Percentiles rank a stretch among this genome's conserved stretches.
These are phyloP conservation scores for Fraxinus albicans DNA, from an alignment of 305 asterid species.

Conservation along the genomic window DNA sequence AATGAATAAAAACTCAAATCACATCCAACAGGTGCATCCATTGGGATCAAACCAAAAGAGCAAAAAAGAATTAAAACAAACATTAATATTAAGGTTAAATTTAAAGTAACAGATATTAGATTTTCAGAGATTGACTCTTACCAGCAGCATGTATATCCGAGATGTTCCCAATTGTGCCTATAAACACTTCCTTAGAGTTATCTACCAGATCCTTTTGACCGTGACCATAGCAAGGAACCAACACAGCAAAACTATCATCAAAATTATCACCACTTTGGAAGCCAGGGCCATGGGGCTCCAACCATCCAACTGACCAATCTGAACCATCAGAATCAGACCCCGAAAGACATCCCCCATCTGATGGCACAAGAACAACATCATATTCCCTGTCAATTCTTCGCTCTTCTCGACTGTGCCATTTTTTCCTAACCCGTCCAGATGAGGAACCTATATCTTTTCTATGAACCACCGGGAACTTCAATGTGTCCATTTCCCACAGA, in stretches of 20 bases:
- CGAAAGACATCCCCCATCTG: constrained; percentile 54
- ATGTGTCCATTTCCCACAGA: constrained; percentile 38
- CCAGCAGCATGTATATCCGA: constrained; percentile 36
- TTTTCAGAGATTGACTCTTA: constrained; percentile 9
- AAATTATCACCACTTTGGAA: constrained; percentile 35
- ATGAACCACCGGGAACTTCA: constrained; percentile 34
- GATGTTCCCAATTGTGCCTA: constrained; percentile 30
- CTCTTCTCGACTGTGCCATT: constrained; percentile 46
- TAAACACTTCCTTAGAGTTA: constrained; percentile 24
- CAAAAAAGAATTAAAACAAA: neutral
- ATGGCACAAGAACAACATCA: constrained; percentile 50
- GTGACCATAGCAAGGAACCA: constrained; percentile 49
- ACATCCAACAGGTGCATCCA: neutral
- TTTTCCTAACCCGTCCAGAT: constrained; percentile 33
- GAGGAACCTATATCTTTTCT: constrained; percentile 31
- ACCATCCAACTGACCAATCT: constrained; percentile 56
- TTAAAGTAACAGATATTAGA: neutral
- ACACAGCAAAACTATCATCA: constrained; percentile 47
- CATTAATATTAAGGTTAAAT: neutral
- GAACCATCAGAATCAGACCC: constrained; percentile 58
- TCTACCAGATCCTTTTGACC: constrained; percentile 25
- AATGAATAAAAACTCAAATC: neutral
- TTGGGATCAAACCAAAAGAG: neutral
- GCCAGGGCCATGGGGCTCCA: constrained; percentile 49
- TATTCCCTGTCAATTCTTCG: constrained; percentile 42